phyloP scores from a whole-genome alignment of 345 rosid genomes.

The Syzygium aqueum region DNA sequence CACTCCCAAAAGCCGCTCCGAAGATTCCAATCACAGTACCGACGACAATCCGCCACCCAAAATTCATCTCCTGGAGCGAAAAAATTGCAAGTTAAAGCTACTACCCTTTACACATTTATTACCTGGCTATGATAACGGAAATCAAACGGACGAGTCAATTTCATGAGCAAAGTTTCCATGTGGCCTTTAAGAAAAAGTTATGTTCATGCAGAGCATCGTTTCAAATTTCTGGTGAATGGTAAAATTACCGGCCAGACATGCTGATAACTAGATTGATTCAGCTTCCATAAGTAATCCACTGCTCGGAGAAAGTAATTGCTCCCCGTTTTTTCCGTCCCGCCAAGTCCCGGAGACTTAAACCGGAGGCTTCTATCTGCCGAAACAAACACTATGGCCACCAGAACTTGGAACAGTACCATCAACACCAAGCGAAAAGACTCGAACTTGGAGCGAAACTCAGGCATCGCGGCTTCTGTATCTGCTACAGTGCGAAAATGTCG shows the following conservation, averaged over 20 bases:
- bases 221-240: not conserved
- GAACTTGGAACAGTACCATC: not conserved
- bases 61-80: not conserved
- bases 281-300: constrained; percentile 3
- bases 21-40: constrained; percentile 15
- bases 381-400: not conserved
- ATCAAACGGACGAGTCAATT: not conserved
- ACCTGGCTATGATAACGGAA: no score
- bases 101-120: not conserved
- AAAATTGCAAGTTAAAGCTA: rapidly evolving
- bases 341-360: not conserved
- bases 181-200: not conserved
- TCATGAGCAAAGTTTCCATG: not conserved
- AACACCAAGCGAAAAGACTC: not conserved
- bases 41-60: constrained; percentile 4
- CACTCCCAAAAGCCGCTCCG: constrained; percentile 26
- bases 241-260: constrained; percentile 26
- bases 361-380: not conserved
- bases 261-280: constrained; percentile 5
- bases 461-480: not conserved
- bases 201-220: not conserved
- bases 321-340: not conserved
- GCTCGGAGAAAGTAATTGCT: not conserved
- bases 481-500: not conserved
- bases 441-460: not conserved